phyloP scores from a whole-genome alignment of 306 rosid species.

The Hippophae tibetana region DNA sequence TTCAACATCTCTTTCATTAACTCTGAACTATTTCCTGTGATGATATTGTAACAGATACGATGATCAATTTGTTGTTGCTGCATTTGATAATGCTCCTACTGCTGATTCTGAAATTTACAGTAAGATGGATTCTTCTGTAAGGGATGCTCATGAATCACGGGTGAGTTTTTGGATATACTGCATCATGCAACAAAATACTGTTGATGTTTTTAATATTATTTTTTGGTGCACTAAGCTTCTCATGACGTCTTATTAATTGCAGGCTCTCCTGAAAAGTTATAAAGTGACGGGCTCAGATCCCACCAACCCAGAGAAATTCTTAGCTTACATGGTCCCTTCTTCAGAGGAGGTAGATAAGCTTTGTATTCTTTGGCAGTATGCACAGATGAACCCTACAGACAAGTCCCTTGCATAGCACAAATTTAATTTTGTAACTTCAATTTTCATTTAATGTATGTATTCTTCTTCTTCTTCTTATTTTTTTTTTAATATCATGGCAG shows the following conservation, averaged over 20 bases:
- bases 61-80: conserved; percentile 63
- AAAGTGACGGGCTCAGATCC: conserved; percentile 57
- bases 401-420: neutral
- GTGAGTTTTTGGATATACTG: conserved; percentile 28
- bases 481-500: conserved; percentile 43
- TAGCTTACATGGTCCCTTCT: conserved; percentile 91
- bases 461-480: neutral
- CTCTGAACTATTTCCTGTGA: conserved; percentile 13
- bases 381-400: neutral
- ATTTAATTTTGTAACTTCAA: neutral
- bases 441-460: conserved; percentile 7
- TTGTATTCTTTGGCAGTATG: neutral
- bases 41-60: conserved; percentile 45
- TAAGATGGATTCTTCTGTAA: conserved; percentile 62
- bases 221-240: conserved; percentile 5
- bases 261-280: conserved; percentile 94
- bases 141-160: conserved; percentile 71
- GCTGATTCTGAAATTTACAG: conserved; percentile 70
- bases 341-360: conserved; percentile 63
- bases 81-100: conserved; percentile 91
- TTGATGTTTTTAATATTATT: neutral
- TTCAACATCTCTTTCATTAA: neutral
- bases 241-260: conserved; percentile 17
- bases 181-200: neutral
- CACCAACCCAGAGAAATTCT: conserved; percentile 78